A percentile compares a stretch with the other conserved stretches of the same genome.
Evolutionary conservation across 2,329 filamentous ascomycete genomes (phyloP).

Genomic region (Phyllosticta ampelicida): DNA sequence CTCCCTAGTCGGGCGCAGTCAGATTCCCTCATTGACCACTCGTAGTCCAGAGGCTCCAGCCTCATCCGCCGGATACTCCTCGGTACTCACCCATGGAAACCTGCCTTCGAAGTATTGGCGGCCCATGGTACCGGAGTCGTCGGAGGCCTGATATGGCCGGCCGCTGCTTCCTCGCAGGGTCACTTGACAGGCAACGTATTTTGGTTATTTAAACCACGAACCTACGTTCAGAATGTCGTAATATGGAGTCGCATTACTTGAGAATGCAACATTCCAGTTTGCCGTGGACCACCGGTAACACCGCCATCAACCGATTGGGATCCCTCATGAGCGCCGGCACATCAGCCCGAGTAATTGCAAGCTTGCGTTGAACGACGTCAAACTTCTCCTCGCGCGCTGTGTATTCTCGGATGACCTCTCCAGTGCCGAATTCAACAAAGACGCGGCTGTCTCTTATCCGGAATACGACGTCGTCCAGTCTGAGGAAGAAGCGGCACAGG

Average conservation of each 20-base stretch:
- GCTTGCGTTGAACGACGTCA: slow-evolving; percentile 54
- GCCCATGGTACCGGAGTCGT: too few relatives aligned
- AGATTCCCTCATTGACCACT: too few relatives aligned
- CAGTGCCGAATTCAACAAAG: slow-evolving; percentile 76
- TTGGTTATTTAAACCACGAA: background rate
- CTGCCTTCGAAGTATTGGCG: too few relatives aligned
- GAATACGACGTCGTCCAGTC: slow-evolving; percentile 80
- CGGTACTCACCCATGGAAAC: too few relatives aligned
- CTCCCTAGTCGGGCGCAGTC: too few relatives aligned
- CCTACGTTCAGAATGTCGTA: background rate
- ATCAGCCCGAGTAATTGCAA: slow-evolving; percentile 55
- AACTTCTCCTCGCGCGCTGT: slow-evolving; percentile 77
- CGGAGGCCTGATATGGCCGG: too few relatives aligned
- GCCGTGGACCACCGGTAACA: slow-evolving; percentile 58
- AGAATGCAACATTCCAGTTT: slow-evolving; percentile 46
- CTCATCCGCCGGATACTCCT: too few relatives aligned
- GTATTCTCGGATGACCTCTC: slow-evolving; percentile 79
- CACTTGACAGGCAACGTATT: background rate
- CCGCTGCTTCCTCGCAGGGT: too few relatives aligned
- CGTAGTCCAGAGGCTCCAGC: too few relatives aligned
- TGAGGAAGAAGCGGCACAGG: slow-evolving; percentile 79
- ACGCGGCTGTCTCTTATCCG: slow-evolving; percentile 81
- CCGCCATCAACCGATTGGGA: slow-evolving; percentile 53
- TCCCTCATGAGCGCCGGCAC: slow-evolving; percentile 66
- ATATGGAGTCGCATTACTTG: slow-evolving; percentile 17